Evolutionary conservation across 345 rosid species (phyloP).

Genomic region (Populus davidiana): DNA sequence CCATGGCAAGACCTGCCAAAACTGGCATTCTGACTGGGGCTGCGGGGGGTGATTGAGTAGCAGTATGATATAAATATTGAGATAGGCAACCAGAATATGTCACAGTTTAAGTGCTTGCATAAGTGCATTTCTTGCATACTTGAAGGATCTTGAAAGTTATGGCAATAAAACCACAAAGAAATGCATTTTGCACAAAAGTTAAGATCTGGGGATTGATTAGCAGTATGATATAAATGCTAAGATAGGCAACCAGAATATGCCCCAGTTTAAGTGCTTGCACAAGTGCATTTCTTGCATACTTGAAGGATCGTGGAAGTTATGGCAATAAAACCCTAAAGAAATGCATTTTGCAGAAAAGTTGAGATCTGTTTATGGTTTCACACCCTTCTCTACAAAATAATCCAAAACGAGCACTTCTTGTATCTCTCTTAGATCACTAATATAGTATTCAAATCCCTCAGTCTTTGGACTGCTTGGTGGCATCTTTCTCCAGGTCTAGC

Average conservation of each 20-base stretch:
- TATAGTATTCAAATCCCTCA: neutral
- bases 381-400: neutral
- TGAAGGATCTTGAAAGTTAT: neutral
- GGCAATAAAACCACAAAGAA: neutral
- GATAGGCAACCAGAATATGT: neutral
- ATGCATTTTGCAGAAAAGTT: neutral
- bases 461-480: neutral
- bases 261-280: neutral
- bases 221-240: neutral
- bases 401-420: neutral
- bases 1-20: conserved; percentile 1
- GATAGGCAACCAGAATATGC: neutral
- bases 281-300: neutral
- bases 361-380: neutral
- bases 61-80: neutral
- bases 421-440: no score
- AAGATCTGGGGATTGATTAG: no score
- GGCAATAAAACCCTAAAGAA: neutral
- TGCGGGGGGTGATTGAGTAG: no score
- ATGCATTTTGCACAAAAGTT: neutral
- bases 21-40: neutral
- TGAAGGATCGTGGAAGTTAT: neutral
- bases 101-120: neutral
- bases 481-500: neutral
- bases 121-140: neutral